Conservation (phyloP, 306 rosid species). For the Medicago truncatula region MtrunA17r5.0-ANR NC_053049.1:34409501-34410000, state of each 20-base stretch:
- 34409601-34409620: too few species aligned
- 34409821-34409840: conserved; percentile 49
- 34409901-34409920: conserved; percentile 39
- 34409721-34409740: conserved; percentile 48
- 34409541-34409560: too few species aligned
- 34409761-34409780: conserved; percentile 8
- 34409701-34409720: conserved; percentile 44
- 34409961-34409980: conserved; percentile 59
- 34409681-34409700: not conserved
- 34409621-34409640: too few species aligned
- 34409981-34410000: conserved; percentile 38
- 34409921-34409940: conserved; percentile 34
- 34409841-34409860: conserved; percentile 72
- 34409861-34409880: conserved; percentile 57
- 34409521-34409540: too few species aligned
- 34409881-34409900: conserved; percentile 40
- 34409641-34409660: too few species aligned
- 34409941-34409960: conserved; percentile 50
- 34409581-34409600: too few species aligned
- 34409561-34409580: too few species aligned
- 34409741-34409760: conserved; percentile 39
- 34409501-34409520: too few species aligned
- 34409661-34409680: not conserved
- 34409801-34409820: conserved; percentile 37
- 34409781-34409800: conserved; percentile 36